Evolutionary conservation across 2,329 filamentous ascomycete genomes (phyloP).

Genomic region (Fusarium concolor): DNA sequence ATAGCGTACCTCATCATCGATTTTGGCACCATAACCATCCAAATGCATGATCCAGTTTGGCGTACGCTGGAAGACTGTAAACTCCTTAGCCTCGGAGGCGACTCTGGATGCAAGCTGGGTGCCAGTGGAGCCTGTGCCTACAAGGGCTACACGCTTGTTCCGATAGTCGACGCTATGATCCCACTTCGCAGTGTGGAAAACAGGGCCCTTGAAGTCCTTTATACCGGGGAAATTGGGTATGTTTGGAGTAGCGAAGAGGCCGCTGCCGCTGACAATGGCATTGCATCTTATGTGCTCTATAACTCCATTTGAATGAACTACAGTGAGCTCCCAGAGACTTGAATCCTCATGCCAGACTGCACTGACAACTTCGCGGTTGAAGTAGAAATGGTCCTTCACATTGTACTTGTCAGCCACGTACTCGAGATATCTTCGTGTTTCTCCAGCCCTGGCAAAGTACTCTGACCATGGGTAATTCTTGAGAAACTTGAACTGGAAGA

Average conservation of each 20-base stretch:
- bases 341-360: not conserved
- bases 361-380: not conserved
- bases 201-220: not conserved
- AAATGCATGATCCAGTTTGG: not conserved
- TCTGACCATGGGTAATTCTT: not conserved
- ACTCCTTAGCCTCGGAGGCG: not conserved
- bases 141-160: not conserved
- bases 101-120: not conserved
- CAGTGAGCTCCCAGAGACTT: not conserved
- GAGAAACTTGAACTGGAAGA: not conserved
- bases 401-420: not conserved
- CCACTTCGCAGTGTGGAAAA: not conserved
- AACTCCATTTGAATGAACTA: not conserved
- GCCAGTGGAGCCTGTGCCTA: not conserved
- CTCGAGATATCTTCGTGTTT: not conserved
- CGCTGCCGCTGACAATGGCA: not conserved
- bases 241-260: not conserved
- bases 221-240: not conserved
- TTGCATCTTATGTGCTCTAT: not conserved
- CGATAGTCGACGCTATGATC: not conserved
- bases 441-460: not conserved
- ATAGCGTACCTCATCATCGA: not conserved
- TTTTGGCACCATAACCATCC: not conserved
- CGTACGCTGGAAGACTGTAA: not conserved
- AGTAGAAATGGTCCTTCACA: not conserved